phyloP scores from a whole-genome alignment of 2,329 filamentous ascomycete species.

The Aureobasidium sp. region DNA sequence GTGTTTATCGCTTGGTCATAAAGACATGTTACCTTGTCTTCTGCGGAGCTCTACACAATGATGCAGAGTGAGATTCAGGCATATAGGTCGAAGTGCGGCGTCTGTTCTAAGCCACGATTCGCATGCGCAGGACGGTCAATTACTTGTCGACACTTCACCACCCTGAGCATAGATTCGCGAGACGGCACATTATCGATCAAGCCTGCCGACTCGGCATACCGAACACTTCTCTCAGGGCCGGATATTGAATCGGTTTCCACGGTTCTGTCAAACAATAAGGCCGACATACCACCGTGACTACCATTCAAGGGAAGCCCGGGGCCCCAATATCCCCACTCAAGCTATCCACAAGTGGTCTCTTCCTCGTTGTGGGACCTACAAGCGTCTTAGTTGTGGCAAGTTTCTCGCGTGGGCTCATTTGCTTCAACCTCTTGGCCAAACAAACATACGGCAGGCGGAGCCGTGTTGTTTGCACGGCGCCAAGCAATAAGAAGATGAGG shows the following conservation, averaged over 20 bases:
- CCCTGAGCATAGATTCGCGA: background rate
- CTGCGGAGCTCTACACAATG: too few relatives aligned
- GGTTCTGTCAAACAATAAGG: background rate
- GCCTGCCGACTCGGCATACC: background rate
- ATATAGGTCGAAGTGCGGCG: too few relatives aligned
- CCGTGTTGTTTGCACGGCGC: background rate
- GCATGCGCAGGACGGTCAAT: background rate
- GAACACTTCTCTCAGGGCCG: background rate
- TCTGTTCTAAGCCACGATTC: background rate
- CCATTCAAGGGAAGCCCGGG: background rate
- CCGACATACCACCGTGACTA: background rate
- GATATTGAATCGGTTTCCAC: background rate
- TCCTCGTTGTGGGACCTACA: background rate
- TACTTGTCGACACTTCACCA: background rate
- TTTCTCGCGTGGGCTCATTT: background rate
- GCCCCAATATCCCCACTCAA: conserved; percentile 3
- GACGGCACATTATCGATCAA: background rate
- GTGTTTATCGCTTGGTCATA: too few relatives aligned
- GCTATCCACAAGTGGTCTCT: background rate
- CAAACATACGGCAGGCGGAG: background rate
- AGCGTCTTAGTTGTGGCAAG: conserved; percentile 1
- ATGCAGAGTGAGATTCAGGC: too few relatives aligned
- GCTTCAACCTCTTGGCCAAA: background rate
- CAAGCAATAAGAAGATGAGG: background rate
- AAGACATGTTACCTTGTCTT: too few relatives aligned